Evolutionary conservation across 2,329 filamentous ascomycete species (phyloP), one percentile per base, ranked within the genome.

Genomic region (Ophiostoma montium): DNA sequence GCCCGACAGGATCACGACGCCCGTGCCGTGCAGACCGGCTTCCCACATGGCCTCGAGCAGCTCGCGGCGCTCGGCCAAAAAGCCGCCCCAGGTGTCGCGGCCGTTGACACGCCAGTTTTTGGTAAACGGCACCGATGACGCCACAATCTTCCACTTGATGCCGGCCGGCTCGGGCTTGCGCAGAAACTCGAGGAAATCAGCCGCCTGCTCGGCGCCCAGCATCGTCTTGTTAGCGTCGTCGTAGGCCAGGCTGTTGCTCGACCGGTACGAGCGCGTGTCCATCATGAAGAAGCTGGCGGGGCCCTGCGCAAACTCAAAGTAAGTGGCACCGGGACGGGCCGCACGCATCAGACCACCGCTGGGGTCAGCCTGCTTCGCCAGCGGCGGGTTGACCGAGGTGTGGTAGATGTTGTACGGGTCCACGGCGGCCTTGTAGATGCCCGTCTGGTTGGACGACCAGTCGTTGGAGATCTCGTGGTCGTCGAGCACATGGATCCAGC

Each of bases 381-480:
- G 60, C 8, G 92, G 89, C 2, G 92, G 92, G 64, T 98, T 98
- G 2, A 78, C 78, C 3, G 80, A 74, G 32, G 81, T 82, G 54
- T 98, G 90, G 61, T 98, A 98, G 60, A 88, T 78, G 44, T 81
- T 70, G 70, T 85, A 98, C 1, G 90, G 86, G 52, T 94, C 87
- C 41, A 85, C 78, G 5, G 90, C 89, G 0, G 83, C 77, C 3
- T 74, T 65, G 61, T 90, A 95, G 0, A 94, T 76, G 6, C 86
- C 85, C 0, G 86, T 88, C 13, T 77, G 82, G 61, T 90, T 92
- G 16, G 75, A 72, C 52, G 83, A 80, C 88, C 89, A 96, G 65
- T 96, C 92, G 58, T 98, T 96, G 5, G 77, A 76, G 53, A 98
- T 95, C 62, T 98, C 92, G 59, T 98, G 92, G 62, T 98, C 92